A percentile compares a stretch with the other conserved stretches of the same genome.
phyloP scores from a whole-genome alignment of 2,329 filamentous ascomycete genomes.

The Penicillium freii region DNA sequence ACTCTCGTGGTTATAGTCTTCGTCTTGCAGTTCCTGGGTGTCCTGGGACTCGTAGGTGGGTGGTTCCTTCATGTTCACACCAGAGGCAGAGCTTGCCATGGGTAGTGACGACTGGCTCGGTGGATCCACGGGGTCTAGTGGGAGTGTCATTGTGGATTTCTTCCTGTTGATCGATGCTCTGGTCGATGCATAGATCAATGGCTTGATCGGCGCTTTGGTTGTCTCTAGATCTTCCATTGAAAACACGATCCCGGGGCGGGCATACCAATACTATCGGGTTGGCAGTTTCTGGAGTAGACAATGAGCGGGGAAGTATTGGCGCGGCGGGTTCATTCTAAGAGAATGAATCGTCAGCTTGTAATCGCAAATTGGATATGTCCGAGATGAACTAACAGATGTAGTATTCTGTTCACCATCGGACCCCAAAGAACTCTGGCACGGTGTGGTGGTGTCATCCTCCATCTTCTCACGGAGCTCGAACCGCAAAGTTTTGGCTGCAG shows the following conservation, averaged over 20 bases:
- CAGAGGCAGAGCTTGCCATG: not conserved
- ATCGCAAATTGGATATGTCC: no score
- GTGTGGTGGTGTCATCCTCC: not conserved
- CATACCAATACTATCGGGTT: not conserved
- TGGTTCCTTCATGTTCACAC: not conserved
- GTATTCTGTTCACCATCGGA: not conserved
- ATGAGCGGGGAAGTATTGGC: not conserved
- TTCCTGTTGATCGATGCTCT: not conserved
- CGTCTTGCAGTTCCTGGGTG: not conserved
- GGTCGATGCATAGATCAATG: not conserved
- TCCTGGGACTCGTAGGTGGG: not conserved
- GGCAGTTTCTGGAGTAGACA: not conserved
- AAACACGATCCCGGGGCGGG: not conserved
- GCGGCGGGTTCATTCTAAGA: not conserved
- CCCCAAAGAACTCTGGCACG: not conserved
- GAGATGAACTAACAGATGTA: not conserved
- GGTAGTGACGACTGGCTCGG: not conserved
- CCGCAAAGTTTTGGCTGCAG: slow-evolving; percentile 4
- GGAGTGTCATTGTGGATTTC: not conserved
- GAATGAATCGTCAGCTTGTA: not conserved
- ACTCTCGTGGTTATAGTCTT: not conserved
- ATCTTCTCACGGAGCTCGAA: slow-evolving; percentile 6
- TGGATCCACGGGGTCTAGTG: not conserved
- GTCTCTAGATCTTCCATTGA: not conserved
- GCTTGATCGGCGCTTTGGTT: not conserved